Conservation (phyloP, 371 early-diverging fungal genomes). For the Phascolomyces articulosus region DNA sequence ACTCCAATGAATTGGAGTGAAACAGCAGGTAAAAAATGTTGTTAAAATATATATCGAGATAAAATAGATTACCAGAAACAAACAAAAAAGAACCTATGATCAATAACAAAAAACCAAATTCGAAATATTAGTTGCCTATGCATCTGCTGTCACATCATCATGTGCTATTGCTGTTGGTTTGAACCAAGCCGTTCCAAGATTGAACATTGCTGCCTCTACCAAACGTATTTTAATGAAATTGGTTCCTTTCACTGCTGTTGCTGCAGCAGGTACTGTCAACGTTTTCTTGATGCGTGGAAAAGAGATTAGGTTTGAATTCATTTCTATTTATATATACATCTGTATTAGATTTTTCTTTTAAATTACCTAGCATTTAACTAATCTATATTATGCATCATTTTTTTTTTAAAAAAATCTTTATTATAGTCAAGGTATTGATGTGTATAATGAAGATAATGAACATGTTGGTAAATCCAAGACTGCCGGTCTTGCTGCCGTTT, state of each 20-base stretch:
- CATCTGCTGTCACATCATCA: slow-evolving; percentile 75
- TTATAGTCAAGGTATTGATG: slow-evolving; percentile 69
- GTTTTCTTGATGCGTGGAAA: slow-evolving; percentile 88
- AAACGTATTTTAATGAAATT: slow-evolving; percentile 57
- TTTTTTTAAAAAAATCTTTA: neutral
- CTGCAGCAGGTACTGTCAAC: slow-evolving; percentile 82
- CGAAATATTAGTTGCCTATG: slow-evolving; percentile 63
- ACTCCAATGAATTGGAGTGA: slow-evolving; percentile 74
- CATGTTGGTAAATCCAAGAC: slow-evolving; percentile 68
- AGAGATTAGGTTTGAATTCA: slow-evolving; percentile 57
- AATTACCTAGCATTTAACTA: too few species aligned
- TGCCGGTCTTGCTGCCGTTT: slow-evolving; percentile 72
- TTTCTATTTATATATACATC: neutral
- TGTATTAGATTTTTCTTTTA: too few species aligned
- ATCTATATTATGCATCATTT: too few species aligned
- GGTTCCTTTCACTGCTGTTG: slow-evolving; percentile 83
- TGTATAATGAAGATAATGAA: slow-evolving; percentile 64
- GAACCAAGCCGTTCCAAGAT: slow-evolving; percentile 57
- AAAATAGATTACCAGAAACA: neutral
- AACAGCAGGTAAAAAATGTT: slow-evolving; percentile 55
- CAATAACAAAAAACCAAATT: too few species aligned
- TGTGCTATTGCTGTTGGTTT: slow-evolving; percentile 78
- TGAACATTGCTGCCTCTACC: slow-evolving; percentile 46
- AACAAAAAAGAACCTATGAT: neutral
- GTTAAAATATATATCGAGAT: too few species aligned